Conservation (phyloP, 495 filamentous ascomycete species). For the Beverwykella pulmonaria region DNA sequence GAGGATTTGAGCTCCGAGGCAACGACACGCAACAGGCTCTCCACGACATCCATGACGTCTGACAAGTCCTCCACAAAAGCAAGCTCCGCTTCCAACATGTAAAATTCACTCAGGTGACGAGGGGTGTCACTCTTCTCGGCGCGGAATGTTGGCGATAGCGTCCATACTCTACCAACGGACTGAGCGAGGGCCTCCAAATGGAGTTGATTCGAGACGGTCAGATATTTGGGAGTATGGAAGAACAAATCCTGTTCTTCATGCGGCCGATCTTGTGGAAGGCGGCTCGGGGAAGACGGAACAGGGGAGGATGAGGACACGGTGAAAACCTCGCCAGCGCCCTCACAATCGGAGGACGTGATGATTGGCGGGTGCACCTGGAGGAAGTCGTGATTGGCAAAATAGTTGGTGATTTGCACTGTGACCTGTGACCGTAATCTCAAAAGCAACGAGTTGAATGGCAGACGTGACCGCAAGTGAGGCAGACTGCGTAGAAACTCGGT, state of each 20-base stretch:
- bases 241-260: constrained; percentile 54
- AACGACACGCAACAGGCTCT: constrained; percentile 71
- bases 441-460: constrained; percentile 76
- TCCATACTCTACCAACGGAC: constrained; percentile 88
- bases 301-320: constrained; percentile 54
- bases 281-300: constrained; percentile 2
- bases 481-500: constrained; percentile 85
- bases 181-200: constrained; percentile 93
- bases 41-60: constrained; percentile 74
- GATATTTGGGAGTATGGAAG: constrained; percentile 88
- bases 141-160: constrained; percentile 88
- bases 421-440: constrained; percentile 81
- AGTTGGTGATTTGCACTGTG: constrained; percentile 70
- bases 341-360: constrained; percentile 95
- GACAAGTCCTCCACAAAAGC: constrained; percentile 72
- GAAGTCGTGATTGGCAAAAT: constrained; percentile 71
- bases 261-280: constrained; percentile 35
- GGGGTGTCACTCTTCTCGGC: constrained; percentile 94
- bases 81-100: constrained; percentile 94
- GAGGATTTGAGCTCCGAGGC: constrained; percentile 58
- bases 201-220: constrained; percentile 92
- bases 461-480: constrained; percentile 85
- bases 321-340: constrained; percentile 97
- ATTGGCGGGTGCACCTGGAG: constrained; percentile 89
- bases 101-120: constrained; percentile 95